Evolutionary conservation across 805 yeast species (phyloP), one percentile per base, ranked within the genome.

Genomic region (Metschnikowia chrysomelidarum): DNA sequence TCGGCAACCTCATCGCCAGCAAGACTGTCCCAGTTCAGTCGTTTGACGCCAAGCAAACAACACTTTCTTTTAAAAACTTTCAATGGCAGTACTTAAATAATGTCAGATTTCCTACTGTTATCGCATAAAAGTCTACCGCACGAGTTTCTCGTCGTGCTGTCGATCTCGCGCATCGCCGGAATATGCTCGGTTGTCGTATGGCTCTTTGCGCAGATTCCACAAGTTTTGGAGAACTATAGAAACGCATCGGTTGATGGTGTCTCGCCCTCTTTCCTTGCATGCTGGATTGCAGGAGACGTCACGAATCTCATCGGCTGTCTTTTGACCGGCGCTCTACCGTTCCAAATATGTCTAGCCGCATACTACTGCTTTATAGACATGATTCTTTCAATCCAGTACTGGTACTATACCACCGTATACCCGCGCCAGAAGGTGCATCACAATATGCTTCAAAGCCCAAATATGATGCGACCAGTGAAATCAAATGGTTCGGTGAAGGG

Each of bases 281-380:
- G 58, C 41, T 62, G 70, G 69, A 57, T 63, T 23, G 46, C 56
- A 4, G 70, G 71, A 12, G 71, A 51, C 28, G 57, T 69, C 14
- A 69, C 78, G 7, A 72, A 77, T 27, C 57, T 81, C 19, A 29
- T 73, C 0, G 97, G 96, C 0, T 87, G 95, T 42, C 40, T 85
- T 0, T 54, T 87, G 30, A 87, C 96, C 0, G 56, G 75, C 5
- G 96, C 89, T 42, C 64, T 87, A 30, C 78, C 82, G n/a, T 89
- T 88, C 59, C 97, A 88, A 55, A 73, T 78, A 8, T 62, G 79
- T 15, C 63, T 88, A 12, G 86, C 94, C 0, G 40, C 73, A 2
- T 89, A 89, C 59, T 88, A 85, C 54, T 65, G 91, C 38, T 46
- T 48, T 25, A 46, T 48, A 8, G 50, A 48, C 25, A n/a, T 44